Evolutionary conservation across 441 rosid species (phyloP).

Genomic region (Aquilaria agallochum): DNA sequence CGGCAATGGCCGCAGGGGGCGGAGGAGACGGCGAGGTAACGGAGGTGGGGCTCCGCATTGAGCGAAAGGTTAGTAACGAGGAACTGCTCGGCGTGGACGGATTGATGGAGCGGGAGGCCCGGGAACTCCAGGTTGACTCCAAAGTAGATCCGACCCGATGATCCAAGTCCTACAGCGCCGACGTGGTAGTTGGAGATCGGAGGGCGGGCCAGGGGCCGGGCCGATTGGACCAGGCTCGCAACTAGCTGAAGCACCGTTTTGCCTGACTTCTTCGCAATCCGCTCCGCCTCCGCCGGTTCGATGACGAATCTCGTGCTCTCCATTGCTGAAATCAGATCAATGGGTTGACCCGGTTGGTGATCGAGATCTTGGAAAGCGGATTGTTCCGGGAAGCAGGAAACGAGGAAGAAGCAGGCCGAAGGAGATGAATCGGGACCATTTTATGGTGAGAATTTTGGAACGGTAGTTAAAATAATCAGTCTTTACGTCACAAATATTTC

Average conservation of each 20-base stretch:
- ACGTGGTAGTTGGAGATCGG: constrained; percentile 83
- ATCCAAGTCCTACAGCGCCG: constrained; percentile 79
- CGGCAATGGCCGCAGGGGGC: constrained; percentile 99
- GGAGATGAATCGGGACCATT: neutral
- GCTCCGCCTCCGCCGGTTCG: constrained; percentile 59
- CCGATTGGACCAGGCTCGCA: constrained; percentile 55
- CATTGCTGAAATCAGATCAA: constrained; percentile 21
- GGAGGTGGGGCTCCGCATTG: constrained; percentile 28
- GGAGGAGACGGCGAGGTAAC: constrained; percentile 68
- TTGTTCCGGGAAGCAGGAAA: constrained; percentile 17
- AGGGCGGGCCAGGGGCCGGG: constrained; percentile 64
- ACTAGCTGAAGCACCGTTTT: constrained; percentile 56
- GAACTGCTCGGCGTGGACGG: constrained; percentile 82
- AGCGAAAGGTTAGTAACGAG: constrained; percentile 46
- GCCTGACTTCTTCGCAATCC: constrained; percentile 52
- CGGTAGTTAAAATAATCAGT: neutral
- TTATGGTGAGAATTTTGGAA: constrained; percentile 1
- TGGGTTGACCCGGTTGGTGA: constrained; percentile 21
- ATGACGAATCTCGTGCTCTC: constrained; percentile 64
- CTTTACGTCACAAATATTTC: too few species aligned
- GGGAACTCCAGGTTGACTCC: constrained; percentile 91
- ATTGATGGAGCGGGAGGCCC: constrained; percentile 55
- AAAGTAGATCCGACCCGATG: constrained; percentile 81
- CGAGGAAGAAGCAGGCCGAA: too few species aligned
- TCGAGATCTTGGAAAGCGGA: constrained; percentile 21